phyloP scores from a whole-genome alignment of 2,329 filamentous ascomycete species.

The Keithomyces neogunnii region DNA sequence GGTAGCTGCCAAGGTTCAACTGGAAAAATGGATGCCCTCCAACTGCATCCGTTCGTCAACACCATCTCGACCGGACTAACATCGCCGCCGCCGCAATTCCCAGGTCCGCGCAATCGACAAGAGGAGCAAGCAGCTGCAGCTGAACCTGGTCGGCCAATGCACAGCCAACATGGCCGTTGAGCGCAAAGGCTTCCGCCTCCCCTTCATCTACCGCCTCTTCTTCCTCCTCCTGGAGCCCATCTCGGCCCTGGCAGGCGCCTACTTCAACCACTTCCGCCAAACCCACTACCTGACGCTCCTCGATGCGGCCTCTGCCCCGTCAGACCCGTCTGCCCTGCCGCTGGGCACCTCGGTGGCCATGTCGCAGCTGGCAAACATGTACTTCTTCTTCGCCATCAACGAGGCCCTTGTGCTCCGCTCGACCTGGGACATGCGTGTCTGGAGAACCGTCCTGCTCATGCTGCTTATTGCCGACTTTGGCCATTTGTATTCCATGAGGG shows the following conservation, averaged over 20 bases:
- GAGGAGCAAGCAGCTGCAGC: neutral
- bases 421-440: conserved; percentile 60
- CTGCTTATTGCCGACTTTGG: conserved; percentile 69
- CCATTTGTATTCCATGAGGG: conserved; percentile 59
- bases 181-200: conserved; percentile 38
- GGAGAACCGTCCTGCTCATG: conserved; percentile 57
- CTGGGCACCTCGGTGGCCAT: conserved; percentile 57
- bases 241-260: conserved; percentile 44
- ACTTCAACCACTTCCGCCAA: conserved; percentile 41
- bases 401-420: conserved; percentile 67
- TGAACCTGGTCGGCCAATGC: neutral
- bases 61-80: neutral
- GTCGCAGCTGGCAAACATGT: conserved; percentile 70
- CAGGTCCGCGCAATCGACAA: no score
- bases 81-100: no score
- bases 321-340: conserved; percentile 31
- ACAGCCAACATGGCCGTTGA: conserved; percentile 15
- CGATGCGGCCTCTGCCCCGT: neutral
- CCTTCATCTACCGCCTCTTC: conserved; percentile 58
- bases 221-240: conserved; percentile 65
- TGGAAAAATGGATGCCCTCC: no score
- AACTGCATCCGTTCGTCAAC: neutral
- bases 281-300: conserved; percentile 43
- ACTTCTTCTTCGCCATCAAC: conserved; percentile 68
- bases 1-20: no score